Base-by-base conservation (phyloP, 1,284 basidiomycete genomes). In the Irpex sp. region DNA sequence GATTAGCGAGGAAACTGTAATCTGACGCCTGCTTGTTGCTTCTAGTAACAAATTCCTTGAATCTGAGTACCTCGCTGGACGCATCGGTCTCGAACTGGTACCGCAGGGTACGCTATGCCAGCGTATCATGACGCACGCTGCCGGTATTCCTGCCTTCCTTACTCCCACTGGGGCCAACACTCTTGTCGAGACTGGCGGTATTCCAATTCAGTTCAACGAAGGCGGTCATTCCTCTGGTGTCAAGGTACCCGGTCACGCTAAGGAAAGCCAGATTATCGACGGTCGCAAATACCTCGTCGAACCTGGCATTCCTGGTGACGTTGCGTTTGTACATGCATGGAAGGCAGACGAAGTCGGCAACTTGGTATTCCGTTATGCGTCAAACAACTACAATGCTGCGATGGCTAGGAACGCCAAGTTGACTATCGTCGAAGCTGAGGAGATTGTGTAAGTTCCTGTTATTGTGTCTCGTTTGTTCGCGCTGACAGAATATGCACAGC, bases 121-220 rank as follows among this genome's bases (percentile, higher is more conserved):
- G 73, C 88, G 95, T 66, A 84, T 97, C 68, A 88, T 95, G 51
- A 91, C 95, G 5, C 93, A 94, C 67, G 96, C 92, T 5, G 92
- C 93, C 39, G 96, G 96, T 63, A 96, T 97, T 70, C 96, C 96
- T 13, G 95, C 92, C 11, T 93, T 98, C 81, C 97, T 85, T 78
- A 98, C 94, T 5, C 93, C 95, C 3, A 97, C 95, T 4, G 96
- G 95, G 55, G 92, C 92, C 35, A 84, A 83, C 43, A 95, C 93
- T 11, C 87, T 90, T 15, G 85, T 94, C n/a, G 92, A 95, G 79
- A 82, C 80, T 62, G 90, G 89, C 19, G 75, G 80, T 7, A 94
- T 95, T 69, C 92, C 93, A 36, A 83, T 88, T 68, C 82, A 87
- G 43, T 92, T 89, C 73, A 89, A 90, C 59, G 77, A 82, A 47